Evolutionary conservation across 306 rosid genomes (phyloP).

Genomic region (Prunus campanulata): DNA sequence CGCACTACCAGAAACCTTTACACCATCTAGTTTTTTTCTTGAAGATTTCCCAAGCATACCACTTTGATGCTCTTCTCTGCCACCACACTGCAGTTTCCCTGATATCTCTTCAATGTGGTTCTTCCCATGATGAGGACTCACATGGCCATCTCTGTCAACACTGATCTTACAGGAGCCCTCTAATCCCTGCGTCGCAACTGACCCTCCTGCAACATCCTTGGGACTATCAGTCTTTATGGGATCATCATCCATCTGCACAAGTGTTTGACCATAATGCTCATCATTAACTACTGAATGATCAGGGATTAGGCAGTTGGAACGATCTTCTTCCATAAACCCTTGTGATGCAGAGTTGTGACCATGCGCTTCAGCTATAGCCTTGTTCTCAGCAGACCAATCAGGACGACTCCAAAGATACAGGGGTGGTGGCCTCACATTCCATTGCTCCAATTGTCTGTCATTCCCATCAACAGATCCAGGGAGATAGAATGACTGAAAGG

Average conservation of each 20-base stretch:
- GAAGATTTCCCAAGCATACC: slow-evolving; percentile 22
- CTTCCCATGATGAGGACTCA: not conserved
- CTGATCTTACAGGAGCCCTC: slow-evolving; percentile 1
- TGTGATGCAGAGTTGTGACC: slow-evolving; percentile 38
- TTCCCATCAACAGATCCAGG: slow-evolving; percentile 71
- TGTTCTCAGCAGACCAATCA: slow-evolving; percentile 55
- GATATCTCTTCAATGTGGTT: slow-evolving; percentile 29
- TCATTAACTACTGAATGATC: slow-evolving; percentile 18
- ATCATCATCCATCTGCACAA: slow-evolving; percentile 28
- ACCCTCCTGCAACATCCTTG: slow-evolving; percentile 23
- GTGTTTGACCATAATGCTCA: slow-evolving; percentile 18
- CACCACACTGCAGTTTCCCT: slow-evolving; percentile 23
- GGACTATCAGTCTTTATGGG: slow-evolving; percentile 19
- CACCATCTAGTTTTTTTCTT: slow-evolving; percentile 19
- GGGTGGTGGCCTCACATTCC: slow-evolving; percentile 60
- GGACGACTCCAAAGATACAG: slow-evolving; percentile 78
- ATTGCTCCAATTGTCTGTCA: slow-evolving; percentile 68
- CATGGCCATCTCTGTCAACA: no score
- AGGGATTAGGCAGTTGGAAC: slow-evolving; percentile 12
- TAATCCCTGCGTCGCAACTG: slow-evolving; percentile 16
- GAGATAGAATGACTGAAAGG: slow-evolving; percentile 78
- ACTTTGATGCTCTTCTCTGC: slow-evolving; percentile 17
- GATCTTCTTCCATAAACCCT: slow-evolving; percentile 2
- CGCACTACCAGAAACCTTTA: slow-evolving; percentile 21
- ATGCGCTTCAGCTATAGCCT: slow-evolving; percentile 52